A percentile compares a stretch with the other conserved stretches of the same genome.
Conservation (phyloP, 1,284 basidiomycete genomes). For the Ganoderma lingzhi region DNA sequence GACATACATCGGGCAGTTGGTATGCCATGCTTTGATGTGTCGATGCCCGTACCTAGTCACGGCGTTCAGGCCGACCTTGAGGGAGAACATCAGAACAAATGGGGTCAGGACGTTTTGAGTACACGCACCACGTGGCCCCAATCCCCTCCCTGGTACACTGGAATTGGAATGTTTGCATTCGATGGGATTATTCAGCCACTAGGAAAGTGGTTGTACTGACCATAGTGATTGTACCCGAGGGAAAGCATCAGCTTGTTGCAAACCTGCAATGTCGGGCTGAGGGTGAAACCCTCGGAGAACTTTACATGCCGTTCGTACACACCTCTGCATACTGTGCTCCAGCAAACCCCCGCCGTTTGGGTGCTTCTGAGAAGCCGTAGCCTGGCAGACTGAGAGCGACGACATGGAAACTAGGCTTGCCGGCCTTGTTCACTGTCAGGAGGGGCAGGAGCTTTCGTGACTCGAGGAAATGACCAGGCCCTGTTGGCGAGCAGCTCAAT, state of each 20-base stretch:
- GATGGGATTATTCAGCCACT: neutral
- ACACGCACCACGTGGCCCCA: slow-evolving; percentile 1
- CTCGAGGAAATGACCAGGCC: slow-evolving; percentile 68
- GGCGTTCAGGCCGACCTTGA: slow-evolving; percentile 7
- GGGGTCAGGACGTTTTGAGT: neutral
- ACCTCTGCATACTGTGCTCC: slow-evolving; percentile 29
- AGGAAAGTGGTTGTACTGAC: neutral
- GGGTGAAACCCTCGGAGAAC: neutral
- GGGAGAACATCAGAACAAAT: neutral
- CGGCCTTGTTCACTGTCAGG: slow-evolving; percentile 46
- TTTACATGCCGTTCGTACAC: neutral
- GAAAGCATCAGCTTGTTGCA: slow-evolving; percentile 1
- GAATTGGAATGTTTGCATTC: neutral
- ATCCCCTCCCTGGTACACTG: slow-evolving; percentile 2
- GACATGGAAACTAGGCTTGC: slow-evolving; percentile 66
- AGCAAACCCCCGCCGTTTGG: slow-evolving; percentile 47
- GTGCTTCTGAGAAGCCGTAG: slow-evolving; percentile 59
- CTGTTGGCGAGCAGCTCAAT: slow-evolving; percentile 39
- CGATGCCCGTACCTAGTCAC: neutral
- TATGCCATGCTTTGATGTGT: slow-evolving; percentile 10
- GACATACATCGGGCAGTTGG: slow-evolving; percentile 9
- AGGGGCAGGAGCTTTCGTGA: slow-evolving; percentile 60
- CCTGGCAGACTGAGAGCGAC: slow-evolving; percentile 61
- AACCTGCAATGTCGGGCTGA: neutral
- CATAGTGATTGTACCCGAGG: neutral